Conservation (phyloP, 306 rosid species). For the Albizia julibrissin region DNA sequence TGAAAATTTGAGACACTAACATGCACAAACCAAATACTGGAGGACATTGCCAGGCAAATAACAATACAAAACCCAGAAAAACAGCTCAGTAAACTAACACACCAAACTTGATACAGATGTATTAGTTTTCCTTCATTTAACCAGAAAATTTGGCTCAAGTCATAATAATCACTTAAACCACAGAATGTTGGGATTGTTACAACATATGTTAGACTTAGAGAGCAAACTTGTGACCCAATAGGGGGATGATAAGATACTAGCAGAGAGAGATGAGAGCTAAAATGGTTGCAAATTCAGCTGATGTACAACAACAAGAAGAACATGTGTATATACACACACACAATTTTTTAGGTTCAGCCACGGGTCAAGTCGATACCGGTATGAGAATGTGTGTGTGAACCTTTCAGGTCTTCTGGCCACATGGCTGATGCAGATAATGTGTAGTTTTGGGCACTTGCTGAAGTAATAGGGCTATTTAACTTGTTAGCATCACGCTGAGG, state of each 20-base stretch:
- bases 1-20: not conserved
- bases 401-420: conserved; percentile 76
- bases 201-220: conserved; percentile 55
- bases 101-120: not conserved
- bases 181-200: conserved; percentile 45
- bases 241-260: conserved; percentile 24
- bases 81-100: not conserved
- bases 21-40: not conserved
- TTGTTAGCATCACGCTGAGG: conserved; percentile 34
- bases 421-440: conserved; percentile 51
- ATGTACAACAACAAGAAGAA: conserved; percentile 59
- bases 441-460: conserved; percentile 64
- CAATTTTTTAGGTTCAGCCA: conserved; percentile 53
- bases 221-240: conserved; percentile 44
- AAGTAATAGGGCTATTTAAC: conserved; percentile 54
- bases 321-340: conserved; percentile 74
- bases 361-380: conserved; percentile 88
- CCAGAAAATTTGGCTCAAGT: conserved; percentile 15
- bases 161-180: conserved; percentile 28
- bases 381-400: conserved; percentile 50
- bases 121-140: not conserved
- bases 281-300: conserved; percentile 52
- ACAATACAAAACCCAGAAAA: not conserved
- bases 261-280: conserved; percentile 31
- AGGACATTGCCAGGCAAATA: not conserved